Evolutionary conservation across 371 early-diverging fungal genomes (phyloP).

Genomic region (Smittium mucronatum): DNA sequence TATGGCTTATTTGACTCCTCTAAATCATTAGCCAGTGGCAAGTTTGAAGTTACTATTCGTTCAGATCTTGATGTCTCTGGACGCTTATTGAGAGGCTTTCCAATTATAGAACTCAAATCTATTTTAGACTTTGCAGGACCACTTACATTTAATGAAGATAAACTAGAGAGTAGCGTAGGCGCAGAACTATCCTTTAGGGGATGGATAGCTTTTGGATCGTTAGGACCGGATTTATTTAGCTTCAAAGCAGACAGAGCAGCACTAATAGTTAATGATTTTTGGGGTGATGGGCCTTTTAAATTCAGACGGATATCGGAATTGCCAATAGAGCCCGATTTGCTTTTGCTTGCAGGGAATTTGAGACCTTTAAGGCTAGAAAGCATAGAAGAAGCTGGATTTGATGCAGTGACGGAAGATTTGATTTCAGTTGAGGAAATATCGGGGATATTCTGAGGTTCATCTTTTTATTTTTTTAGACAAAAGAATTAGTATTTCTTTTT

Average conservation of each 20-base stretch:
- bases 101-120: neutral
- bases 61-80: neutral
- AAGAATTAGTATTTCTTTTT: neutral
- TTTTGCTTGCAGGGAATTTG: no score
- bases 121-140: neutral
- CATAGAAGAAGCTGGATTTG: no score
- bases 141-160: neutral
- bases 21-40: neutral
- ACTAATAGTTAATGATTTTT: neutral
- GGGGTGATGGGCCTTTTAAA: no score
- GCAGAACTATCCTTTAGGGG: neutral
- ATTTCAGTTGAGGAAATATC: no score
- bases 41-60: neutral
- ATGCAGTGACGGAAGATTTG: no score
- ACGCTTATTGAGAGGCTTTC: neutral
- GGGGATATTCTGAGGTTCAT: neutral
- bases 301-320: no score
- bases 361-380: no score
- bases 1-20: neutral
- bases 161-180: neutral
- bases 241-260: conserved; percentile 1
- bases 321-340: no score
- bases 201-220: neutral
- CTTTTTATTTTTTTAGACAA: neutral
- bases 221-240: neutral